Evolutionary conservation across 2,329 filamentous ascomycete genomes (phyloP).

Genomic region (Purpureocillium takamizusanense): DNA sequence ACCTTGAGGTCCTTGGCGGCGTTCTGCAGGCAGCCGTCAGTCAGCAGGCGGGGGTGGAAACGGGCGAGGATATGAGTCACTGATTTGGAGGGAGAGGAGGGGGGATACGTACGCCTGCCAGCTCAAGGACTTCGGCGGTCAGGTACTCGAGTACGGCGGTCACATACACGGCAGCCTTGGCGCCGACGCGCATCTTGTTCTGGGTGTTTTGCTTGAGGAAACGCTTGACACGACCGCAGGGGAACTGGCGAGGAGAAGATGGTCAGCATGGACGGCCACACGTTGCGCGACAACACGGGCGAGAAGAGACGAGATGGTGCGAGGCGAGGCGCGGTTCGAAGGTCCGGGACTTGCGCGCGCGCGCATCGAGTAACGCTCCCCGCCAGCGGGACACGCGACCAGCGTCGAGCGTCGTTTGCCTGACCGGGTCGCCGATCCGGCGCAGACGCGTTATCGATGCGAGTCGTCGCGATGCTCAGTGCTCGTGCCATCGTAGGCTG

Average conservation of each 20-base stretch:
- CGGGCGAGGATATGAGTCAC: constrained; percentile 1
- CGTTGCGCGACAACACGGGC: too few relatives aligned
- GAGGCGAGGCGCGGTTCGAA: background rate
- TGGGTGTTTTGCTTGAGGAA: constrained; percentile 99
- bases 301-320: too few relatives aligned
- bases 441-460: background rate
- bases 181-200: constrained; percentile 99
- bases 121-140: constrained; percentile 93
- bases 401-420: too few relatives aligned
- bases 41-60: constrained; percentile 11
- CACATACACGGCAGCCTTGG: constrained; percentile 96
- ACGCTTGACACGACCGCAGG: constrained; percentile 99
- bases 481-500: background rate
- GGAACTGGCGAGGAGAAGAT: constrained; percentile 56
- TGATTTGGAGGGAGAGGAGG: background rate
- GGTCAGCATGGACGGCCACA: constrained; percentile 10
- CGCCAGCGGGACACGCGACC: constrained; percentile 1
- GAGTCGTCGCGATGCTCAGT: background rate
- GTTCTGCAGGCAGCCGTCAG: constrained; percentile 46
- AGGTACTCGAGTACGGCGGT: constrained; percentile 97
- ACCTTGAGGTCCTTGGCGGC: constrained; percentile 99
- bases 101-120: constrained; percentile 65
- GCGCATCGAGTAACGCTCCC: background rate
- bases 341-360: background rate
- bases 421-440: background rate